Conservation (phyloP, 345 rosid species). For the Conringia planisiliqua region DNA sequence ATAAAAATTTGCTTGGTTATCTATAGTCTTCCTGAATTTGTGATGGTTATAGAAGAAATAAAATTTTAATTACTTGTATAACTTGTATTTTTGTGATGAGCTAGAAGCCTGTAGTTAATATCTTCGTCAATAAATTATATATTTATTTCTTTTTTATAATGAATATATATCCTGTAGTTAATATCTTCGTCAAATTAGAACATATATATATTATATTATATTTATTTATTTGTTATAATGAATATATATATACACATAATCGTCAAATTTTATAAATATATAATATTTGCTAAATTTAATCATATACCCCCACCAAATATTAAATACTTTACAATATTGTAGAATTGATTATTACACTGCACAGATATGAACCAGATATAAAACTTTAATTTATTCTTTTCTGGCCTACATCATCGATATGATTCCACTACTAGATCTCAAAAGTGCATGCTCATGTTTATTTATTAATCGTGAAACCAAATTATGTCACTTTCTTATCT, state of each 20-base stretch:
- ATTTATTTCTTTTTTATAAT: neutral
- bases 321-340: neutral
- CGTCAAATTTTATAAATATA: neutral
- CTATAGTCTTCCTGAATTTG: neutral
- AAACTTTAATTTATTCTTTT: constrained; percentile 20
- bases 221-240: neutral
- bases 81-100: neutral
- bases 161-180: neutral
- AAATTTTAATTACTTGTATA: neutral
- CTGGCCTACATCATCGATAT: constrained; percentile 40
- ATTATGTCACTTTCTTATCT: constrained; percentile 20
- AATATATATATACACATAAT: neutral
- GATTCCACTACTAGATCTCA: constrained; percentile 37
- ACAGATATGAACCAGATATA: constrained; percentile 26
- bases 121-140: neutral
- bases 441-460: constrained; percentile 37
- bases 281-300: neutral
- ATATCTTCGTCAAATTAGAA: neutral
- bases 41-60: neutral
- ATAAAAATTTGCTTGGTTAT: neutral
- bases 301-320: constrained; percentile 24
- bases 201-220: neutral
- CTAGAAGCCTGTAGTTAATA: neutral
- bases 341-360: constrained; percentile 25
- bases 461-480: constrained; percentile 14